phyloP scores from a whole-genome alignment of 148 eudicot genomes.

The Euryodendron excelsum region DNA sequence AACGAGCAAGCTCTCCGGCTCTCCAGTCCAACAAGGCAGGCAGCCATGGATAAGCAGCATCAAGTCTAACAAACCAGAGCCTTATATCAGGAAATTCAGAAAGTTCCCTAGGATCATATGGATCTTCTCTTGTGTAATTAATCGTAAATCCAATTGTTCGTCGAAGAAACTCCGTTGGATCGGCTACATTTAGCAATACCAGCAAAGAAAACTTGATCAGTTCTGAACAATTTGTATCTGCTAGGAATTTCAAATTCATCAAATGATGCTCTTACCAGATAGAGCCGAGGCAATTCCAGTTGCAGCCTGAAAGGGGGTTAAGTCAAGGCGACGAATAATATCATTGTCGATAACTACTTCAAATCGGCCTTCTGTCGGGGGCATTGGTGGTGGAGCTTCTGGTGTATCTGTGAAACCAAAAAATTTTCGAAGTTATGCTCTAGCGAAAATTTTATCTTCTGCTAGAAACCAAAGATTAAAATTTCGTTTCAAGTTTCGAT shows the following conservation, averaged over 20 bases:
- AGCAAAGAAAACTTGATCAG: not conserved
- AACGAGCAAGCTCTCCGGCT: constrained; percentile 91
- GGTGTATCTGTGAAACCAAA: constrained; percentile 28
- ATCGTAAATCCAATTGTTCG: constrained; percentile 78
- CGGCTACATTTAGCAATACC: constrained; percentile 26
- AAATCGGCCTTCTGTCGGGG: constrained; percentile 68
- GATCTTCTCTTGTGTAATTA: constrained; percentile 66
- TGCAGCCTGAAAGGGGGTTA: constrained; percentile 54
- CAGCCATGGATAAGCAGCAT: constrained; percentile 87
- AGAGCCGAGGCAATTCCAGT: constrained; percentile 50
- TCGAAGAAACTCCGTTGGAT: constrained; percentile 55
- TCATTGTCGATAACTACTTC: constrained; percentile 69
- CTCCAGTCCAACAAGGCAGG: constrained; percentile 87
- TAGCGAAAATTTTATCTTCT: not conserved
- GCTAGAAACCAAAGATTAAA: too few relatives aligned
- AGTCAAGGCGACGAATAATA: constrained; percentile 57
- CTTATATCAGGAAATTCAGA: constrained; percentile 76
- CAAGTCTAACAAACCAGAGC: constrained; percentile 91
- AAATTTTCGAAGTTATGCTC: not conserved
- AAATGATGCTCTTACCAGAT: constrained; percentile 57
- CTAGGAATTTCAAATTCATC: too few relatives aligned
- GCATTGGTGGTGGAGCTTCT: constrained; percentile 58
- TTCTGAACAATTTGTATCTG: too few relatives aligned
- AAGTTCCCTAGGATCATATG: constrained; percentile 63
- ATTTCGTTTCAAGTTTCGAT: too few relatives aligned